These are phyloP conservation scores for Yamadazyma blattariae DNA, from an alignment of 1,139 yeast genomes.

Conservation along the genomic window DNA sequence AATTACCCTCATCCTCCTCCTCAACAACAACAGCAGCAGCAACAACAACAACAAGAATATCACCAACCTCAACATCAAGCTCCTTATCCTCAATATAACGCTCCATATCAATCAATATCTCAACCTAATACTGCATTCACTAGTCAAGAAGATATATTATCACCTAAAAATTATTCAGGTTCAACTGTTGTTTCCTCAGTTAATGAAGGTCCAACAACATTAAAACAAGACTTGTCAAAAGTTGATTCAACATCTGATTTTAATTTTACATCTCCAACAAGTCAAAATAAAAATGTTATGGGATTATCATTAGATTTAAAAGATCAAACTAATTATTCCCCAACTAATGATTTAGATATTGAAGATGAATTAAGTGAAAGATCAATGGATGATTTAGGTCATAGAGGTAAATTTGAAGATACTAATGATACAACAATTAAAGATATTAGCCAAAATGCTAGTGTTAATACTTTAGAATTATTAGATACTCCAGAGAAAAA, in stretches of 20 bases:
- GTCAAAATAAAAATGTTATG: slow-evolving; percentile 25
- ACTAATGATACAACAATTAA: slow-evolving; percentile 18
- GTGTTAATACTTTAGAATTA: slow-evolving; percentile 14
- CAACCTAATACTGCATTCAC: slow-evolving; percentile 5
- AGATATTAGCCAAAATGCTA: slow-evolving; percentile 10
- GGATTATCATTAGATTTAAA: slow-evolving; percentile 28
- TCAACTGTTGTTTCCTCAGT: slow-evolving; percentile 13
- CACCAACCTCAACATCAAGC: background rate
- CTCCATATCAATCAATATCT: background rate
- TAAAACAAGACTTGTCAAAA: slow-evolving; percentile 9
- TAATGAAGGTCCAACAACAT: slow-evolving; percentile 7
- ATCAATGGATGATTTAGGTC: background rate
- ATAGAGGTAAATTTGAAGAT: slow-evolving; percentile 6
- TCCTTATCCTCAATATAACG: background rate
- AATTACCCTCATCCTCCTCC: slow-evolving; percentile 1
- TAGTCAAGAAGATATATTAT: slow-evolving; percentile 4
- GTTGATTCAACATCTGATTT: slow-evolving; percentile 11
- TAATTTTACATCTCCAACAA: slow-evolving; percentile 13
- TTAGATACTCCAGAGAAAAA: slow-evolving; percentile 13
- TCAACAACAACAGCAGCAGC: background rate
- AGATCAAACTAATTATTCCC: slow-evolving; percentile 3
- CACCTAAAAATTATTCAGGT: slow-evolving; percentile 13
- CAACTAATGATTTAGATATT: slow-evolving; percentile 1
- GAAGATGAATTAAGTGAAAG: slow-evolving; percentile 1
- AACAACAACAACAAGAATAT: background rate